phyloP scores from a whole-genome alignment of 2,329 filamentous ascomycete species.

The Akanthomyces uredinophilus region DNA sequence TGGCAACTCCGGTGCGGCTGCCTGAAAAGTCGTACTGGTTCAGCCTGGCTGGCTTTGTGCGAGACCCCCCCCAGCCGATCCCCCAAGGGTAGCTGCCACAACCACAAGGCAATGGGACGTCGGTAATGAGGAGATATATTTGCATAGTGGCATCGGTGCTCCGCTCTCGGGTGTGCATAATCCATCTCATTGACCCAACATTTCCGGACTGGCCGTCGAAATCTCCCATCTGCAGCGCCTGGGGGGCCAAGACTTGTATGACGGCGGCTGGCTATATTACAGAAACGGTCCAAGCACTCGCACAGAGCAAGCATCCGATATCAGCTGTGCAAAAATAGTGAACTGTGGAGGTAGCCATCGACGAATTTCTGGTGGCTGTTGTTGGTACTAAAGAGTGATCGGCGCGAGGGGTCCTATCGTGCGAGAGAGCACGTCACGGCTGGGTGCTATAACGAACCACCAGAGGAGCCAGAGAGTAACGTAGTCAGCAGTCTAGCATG shows the following conservation, averaged over 20 bases:
- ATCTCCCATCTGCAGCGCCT: neutral
- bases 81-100: conserved; percentile 2
- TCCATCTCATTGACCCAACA: neutral
- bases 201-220: neutral
- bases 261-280: neutral
- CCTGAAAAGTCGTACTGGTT: neutral
- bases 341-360: neutral
- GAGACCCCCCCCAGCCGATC: neutral
- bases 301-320: neutral
- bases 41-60: neutral
- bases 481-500: conserved; percentile 19
- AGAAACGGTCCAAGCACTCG: neutral
- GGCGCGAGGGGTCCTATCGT: conserved; percentile 3
- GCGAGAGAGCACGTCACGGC: conserved; percentile 1
- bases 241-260: neutral
- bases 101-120: neutral
- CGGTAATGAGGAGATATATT: neutral
- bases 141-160: neutral
- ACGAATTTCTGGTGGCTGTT: neutral
- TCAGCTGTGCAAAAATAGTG: neutral
- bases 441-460: neutral
- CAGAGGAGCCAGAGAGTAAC: conserved; percentile 16
- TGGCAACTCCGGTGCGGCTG: neutral
- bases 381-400: conserved; percentile 9
- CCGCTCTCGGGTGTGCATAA: neutral